A percentile compares a stretch with the other conserved stretches of the same genome.
Conservation (phyloP, 2,329 filamentous ascomycete genomes). For the Raffaelea albimanens region DNA sequence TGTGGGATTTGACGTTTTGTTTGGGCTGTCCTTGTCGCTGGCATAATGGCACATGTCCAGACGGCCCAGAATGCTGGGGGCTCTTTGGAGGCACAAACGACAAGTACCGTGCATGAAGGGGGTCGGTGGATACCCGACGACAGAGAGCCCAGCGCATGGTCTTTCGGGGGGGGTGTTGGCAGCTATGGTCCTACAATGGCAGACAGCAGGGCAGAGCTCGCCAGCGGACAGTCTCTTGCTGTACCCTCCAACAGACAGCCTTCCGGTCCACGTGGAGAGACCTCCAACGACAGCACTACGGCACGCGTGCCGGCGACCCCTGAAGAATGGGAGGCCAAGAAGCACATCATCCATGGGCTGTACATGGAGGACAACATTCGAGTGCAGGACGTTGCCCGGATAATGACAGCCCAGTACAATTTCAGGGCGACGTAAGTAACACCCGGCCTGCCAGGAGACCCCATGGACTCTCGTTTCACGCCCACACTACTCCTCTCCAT, state of each 20-base stretch:
- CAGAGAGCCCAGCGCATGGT: not conserved
- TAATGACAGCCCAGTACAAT: not conserved
- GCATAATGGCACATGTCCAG: not conserved
- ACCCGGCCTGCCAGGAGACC: not conserved
- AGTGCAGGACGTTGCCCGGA: not conserved
- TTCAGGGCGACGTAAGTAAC: conserved; percentile 2
- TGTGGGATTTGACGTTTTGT: not conserved
- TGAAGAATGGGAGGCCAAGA: conserved; percentile 1
- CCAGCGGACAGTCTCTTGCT: too few relatives aligned
- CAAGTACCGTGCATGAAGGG: conserved; percentile 1
- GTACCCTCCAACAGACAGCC: too few relatives aligned
- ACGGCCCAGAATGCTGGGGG: not conserved
- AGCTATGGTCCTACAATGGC: not conserved
- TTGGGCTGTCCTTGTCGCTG: not conserved
- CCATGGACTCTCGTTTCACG: not conserved
- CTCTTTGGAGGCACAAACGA: not conserved
- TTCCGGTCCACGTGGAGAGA: too few relatives aligned
- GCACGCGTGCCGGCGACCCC: not conserved
- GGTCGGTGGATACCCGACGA: not conserved
- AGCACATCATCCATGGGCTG: not conserved
- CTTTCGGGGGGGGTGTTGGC: too few relatives aligned
- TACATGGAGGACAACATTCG: conserved; percentile 1
- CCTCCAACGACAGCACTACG: too few relatives aligned
- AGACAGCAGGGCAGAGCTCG: not conserved
- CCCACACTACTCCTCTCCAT: not conserved